Evolutionary conservation across 2,329 filamentous ascomycete genomes (phyloP), one percentile per base, ranked within the genome.

Genomic region (Lachnellula arida): DNA sequence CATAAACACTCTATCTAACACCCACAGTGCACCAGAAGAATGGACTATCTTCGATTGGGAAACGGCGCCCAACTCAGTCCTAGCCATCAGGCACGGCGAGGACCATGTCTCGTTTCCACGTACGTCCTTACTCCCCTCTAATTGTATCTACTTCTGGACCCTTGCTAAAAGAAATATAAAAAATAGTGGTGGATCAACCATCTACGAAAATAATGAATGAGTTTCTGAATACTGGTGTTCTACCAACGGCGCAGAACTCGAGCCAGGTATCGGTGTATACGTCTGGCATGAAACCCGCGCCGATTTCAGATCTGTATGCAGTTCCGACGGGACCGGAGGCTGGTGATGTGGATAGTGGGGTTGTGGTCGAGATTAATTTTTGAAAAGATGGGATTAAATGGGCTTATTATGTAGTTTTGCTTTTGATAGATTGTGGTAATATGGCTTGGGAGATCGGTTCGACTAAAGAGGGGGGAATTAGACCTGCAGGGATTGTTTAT

Each of bases 31-130:
- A 25, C 47, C 53, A 32, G 49, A 46, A 1, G 55, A 60, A 43
- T 56, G 53, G 53, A 35, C 53, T 4, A 52, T 34, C 12, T 58
- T 52, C 37, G 17, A 17, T 5, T 48, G 56, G 53, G 35, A 47
- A 25, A 34, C 47, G 34, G 32, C 47, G 37, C 53, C 50, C 1
- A 56, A 54, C n/a, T 58, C 55, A 15, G 52, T 35, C 8, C 40
- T 60, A 8, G 55, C 51, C 8, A 54, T 58, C 6, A 50, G 53
- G n/a, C 58, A 60, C 40, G 55, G 58, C n/a, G 58, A 60, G 43
- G 54, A 56, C 23, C 58, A 60, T 46, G 51, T 53, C 15, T 56
- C 53, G 12, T 49, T 60, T 22, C 19, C 25, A 12, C 22, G 49
- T 51, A 34, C 12, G 42, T 53, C 7, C 8, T 44, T 11, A 7